These are phyloP conservation scores for Dittrichia graveolens DNA, from an alignment of 129 eudicot species.

Conservation along the genomic window DNA sequence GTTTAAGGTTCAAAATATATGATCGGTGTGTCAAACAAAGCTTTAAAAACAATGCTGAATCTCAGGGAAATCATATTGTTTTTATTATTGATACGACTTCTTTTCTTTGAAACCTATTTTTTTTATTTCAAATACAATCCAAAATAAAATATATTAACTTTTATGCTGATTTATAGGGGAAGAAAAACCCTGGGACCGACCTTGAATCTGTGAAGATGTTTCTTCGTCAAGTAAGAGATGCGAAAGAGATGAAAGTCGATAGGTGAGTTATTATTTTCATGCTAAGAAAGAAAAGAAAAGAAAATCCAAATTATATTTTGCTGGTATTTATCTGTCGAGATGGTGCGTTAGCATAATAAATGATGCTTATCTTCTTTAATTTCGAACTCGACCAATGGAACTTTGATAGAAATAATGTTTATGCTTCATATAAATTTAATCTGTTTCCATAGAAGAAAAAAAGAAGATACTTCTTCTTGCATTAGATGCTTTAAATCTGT, in stretches of 20 bases:
- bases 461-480: neutral
- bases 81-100: too few relatives aligned
- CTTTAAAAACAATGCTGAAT: too few relatives aligned
- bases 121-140: too few relatives aligned
- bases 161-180: constrained; percentile 62
- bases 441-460: neutral
- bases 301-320: neutral
- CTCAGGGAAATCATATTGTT: too few relatives aligned
- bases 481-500: neutral
- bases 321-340: constrained; percentile 7
- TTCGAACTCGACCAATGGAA: neutral
- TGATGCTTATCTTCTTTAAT: neutral
- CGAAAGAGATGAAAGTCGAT: constrained; percentile 81
- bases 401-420: neutral
- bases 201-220: constrained; percentile 59
- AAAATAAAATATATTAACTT: neutral
- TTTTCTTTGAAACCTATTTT: too few relatives aligned
- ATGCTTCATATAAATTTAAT: neutral
- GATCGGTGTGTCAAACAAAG: too few relatives aligned
- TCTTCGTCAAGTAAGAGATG: constrained; percentile 60
- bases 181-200: constrained; percentile 81
- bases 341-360: constrained; percentile 12
- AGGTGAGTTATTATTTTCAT: constrained; percentile 43
- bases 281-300: constrained; percentile 17
- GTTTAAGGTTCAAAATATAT: too few relatives aligned